These are phyloP conservation scores for Elaeis oleifera DNA, from an alignment of 202 grass and related monocot genomes.

Conservation along the genomic window DNA sequence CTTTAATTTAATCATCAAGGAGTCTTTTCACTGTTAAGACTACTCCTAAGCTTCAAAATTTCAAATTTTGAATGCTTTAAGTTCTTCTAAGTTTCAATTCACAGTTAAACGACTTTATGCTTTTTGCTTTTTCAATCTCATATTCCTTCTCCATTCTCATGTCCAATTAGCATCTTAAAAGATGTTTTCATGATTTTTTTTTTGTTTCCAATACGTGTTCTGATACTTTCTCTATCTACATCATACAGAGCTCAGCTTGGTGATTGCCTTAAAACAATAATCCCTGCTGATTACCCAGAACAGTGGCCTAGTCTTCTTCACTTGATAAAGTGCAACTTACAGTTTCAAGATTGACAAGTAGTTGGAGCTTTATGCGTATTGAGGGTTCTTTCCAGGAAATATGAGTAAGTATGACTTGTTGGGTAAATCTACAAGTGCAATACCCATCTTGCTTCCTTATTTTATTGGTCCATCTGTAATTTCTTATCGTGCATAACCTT, in stretches of 20 bases:
- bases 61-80: no score
- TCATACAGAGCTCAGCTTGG: slow-evolving; percentile 67
- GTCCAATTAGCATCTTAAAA: neutral
- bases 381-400: slow-evolving; percentile 88
- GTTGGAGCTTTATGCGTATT: slow-evolving; percentile 87
- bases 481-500: no score
- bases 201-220: neutral
- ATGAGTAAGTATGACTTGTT: slow-evolving; percentile 51
- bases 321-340: slow-evolving; percentile 74
- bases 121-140: neutral
- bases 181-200: neutral
- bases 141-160: neutral
- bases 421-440: no score
- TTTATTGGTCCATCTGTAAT: no score
- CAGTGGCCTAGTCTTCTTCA: slow-evolving; percentile 86
- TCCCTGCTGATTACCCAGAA: slow-evolving; percentile 83
- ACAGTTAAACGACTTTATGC: neutral
- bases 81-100: no score
- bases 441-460: no score
- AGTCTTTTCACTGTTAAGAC: no score
- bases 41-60: no score
- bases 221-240: slow-evolving; percentile 9
- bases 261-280: slow-evolving; percentile 94
- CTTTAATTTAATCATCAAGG: no score
- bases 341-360: slow-evolving; percentile 58